Evolutionary conservation across 306 rosid genomes (phyloP), one percentile per base, ranked within the genome.

Genomic region (Fragaria vesca): DNA sequence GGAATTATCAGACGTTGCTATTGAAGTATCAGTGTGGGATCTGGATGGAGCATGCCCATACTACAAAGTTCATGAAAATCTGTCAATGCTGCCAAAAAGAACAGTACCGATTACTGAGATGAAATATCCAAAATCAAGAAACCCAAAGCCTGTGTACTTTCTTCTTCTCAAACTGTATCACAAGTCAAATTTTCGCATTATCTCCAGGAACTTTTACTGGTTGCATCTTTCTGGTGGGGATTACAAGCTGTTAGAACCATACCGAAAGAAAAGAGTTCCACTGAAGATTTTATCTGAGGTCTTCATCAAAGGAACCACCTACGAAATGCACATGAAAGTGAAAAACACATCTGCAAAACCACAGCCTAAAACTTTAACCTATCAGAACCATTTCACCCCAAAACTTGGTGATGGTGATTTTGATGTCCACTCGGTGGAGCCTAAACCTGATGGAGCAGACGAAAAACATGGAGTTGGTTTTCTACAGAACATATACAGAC

Each of bases 201-300:
- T 90, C 72, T 94, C 98, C 45, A 85, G 97, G 85, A 94, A 92
- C 91, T 90, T 94, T 65, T 94, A 94, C 81, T 94, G 98, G 97
- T 69, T 92, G 85, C 91, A 94, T 86, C 88, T 86, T 78, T 62
- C 90, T 3, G 95, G 93, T 81, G 98, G 87, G 80, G 91, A 94
- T 81, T 94, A 94, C 92, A 89, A 84, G 85, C 87, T 84, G 60
- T 75, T 94, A 80, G 97, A 90, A 86, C 86, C 97, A 45, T 92
- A 84, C 76, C 89, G 85, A 82, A 80, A 76, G 85, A 90, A 78
- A 72, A 82, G 84, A 80, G 85, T 94, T 80, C 93, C 98, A 69
- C 91, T 94, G 66, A 87, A 86, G 83, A 83, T 91, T 81, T 81
- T 81, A 79, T 92, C 93, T 2, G 12, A 89, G 89, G 83, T 85